These are phyloP conservation scores for Apium graveolens DNA, from an alignment of 129 eudicot genomes.

Conservation along the genomic window DNA sequence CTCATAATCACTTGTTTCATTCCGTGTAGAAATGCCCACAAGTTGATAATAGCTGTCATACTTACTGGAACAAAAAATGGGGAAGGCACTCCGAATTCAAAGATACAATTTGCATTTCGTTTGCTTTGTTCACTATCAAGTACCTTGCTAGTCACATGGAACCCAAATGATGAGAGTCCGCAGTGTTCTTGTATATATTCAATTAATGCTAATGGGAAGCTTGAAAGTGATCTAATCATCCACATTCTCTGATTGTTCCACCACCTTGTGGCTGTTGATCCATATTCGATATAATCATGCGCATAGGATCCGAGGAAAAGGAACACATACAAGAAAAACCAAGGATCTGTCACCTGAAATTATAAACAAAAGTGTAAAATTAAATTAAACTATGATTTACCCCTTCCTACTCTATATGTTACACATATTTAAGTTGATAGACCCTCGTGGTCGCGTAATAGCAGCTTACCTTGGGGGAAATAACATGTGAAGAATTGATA, in stretches of 20 bases:
- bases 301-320: slow-evolving; percentile 53
- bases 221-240: slow-evolving; percentile 37
- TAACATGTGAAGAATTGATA: slow-evolving; percentile 21
- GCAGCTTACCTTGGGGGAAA: slow-evolving; percentile 29
- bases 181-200: slow-evolving; percentile 31
- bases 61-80: slow-evolving; percentile 39
- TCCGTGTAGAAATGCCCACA: not conserved
- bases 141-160: slow-evolving; percentile 44
- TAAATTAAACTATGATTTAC: too few species aligned
- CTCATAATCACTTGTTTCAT: not conserved
- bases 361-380: not conserved
- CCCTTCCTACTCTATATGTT: not conserved
- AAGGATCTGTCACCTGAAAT: slow-evolving; percentile 36
- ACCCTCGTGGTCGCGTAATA: not conserved
- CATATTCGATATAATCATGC: slow-evolving; percentile 45
- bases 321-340: slow-evolving; percentile 26
- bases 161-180: slow-evolving; percentile 35
- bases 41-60: slow-evolving; percentile 19
- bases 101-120: slow-evolving; percentile 40
- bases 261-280: slow-evolving; percentile 40
- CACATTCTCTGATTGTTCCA: slow-evolving; percentile 67
- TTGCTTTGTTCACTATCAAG: slow-evolving; percentile 36
- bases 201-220: slow-evolving; percentile 29
- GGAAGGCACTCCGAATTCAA: slow-evolving; percentile 52
- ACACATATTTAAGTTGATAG: not conserved